These are phyloP conservation scores for Metschnikowia noctiluminum DNA, from an alignment of 805 yeast species.

Conservation along the genomic window DNA sequence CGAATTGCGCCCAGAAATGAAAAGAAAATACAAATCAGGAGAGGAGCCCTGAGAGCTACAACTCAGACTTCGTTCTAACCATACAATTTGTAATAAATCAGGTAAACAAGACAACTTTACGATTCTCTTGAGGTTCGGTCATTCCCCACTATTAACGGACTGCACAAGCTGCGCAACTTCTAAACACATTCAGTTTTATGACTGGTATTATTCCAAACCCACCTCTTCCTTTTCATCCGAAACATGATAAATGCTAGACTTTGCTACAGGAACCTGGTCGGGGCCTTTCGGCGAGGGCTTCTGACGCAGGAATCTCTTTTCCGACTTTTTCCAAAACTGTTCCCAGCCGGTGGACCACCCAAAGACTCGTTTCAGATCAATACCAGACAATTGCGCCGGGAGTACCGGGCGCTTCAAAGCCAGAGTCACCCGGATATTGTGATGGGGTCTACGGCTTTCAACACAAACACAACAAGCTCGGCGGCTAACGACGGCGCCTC, in stretches of 20 bases:
- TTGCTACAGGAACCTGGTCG: background rate
- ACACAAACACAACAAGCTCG: background rate
- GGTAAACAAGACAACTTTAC: too few relatives aligned
- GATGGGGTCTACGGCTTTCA: conserved; percentile 23
- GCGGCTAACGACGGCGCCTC: conserved; percentile 27
- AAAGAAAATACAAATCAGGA: too few relatives aligned
- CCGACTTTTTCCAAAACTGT: conserved; percentile 69
- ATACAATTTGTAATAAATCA: too few relatives aligned
- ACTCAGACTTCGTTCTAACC: too few relatives aligned
- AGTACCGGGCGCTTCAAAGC: conserved; percentile 71
- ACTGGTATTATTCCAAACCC: too few relatives aligned
- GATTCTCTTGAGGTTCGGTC: too few relatives aligned
- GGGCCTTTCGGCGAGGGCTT: background rate
- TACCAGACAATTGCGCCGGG: conserved; percentile 56
- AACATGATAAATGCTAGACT: background rate
- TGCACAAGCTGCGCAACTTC: too few relatives aligned
- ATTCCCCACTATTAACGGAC: too few relatives aligned
- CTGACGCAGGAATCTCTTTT: conserved; percentile 36
- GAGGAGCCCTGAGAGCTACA: too few relatives aligned
- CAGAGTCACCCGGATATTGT: conserved; percentile 77
- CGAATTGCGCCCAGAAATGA: too few relatives aligned
- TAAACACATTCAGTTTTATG: too few relatives aligned
- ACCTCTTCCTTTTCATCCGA: too few relatives aligned
- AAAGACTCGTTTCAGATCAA: conserved; percentile 57
- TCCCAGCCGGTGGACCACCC: conserved; percentile 65